Evolutionary conservation across 2,329 filamentous ascomycete genomes (phyloP).

Genomic region (Diaporthe vexans): DNA sequence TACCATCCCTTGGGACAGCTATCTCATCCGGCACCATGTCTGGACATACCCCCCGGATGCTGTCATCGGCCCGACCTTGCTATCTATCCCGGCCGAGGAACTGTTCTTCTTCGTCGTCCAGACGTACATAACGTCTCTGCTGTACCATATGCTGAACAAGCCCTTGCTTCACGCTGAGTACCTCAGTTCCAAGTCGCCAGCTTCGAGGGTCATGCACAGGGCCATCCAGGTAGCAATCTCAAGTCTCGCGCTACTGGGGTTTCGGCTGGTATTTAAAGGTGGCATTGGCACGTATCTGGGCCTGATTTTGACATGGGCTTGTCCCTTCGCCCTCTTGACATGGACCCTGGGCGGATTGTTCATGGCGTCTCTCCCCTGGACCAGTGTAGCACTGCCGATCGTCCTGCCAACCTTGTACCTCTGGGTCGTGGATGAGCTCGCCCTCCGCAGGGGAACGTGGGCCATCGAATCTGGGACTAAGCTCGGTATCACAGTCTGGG

Average conservation of each 20-base stretch:
- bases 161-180: slow-evolving; percentile 66
- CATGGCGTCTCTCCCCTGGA: slow-evolving; percentile 70
- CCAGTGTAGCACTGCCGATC: slow-evolving; percentile 72
- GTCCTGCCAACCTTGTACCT: slow-evolving; percentile 76
- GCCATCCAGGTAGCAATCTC: slow-evolving; percentile 62
- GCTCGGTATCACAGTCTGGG: slow-evolving; percentile 73
- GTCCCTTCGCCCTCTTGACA: slow-evolving; percentile 74
- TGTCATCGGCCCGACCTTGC: slow-evolving; percentile 73
- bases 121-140: slow-evolving; percentile 78
- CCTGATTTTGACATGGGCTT: slow-evolving; percentile 78
- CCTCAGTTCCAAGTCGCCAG: slow-evolving; percentile 44
- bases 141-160: slow-evolving; percentile 78
- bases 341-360: slow-evolving; percentile 76
- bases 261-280: slow-evolving; percentile 59
- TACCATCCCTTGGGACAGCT: slow-evolving; percentile 83
- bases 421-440: slow-evolving; percentile 79
- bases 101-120: slow-evolving; percentile 84
- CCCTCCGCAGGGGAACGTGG: slow-evolving; percentile 78
- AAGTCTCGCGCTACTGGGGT: slow-evolving; percentile 59
- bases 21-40: slow-evolving; percentile 75
- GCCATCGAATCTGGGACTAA: slow-evolving; percentile 78
- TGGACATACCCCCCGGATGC: slow-evolving; percentile 80
- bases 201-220: slow-evolving; percentile 18
- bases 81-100: slow-evolving; percentile 78
- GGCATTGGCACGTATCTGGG: slow-evolving; percentile 75